phyloP scores from a whole-genome alignment of 345 rosid genomes.

The Cardiospermum halicacabum region DNA sequence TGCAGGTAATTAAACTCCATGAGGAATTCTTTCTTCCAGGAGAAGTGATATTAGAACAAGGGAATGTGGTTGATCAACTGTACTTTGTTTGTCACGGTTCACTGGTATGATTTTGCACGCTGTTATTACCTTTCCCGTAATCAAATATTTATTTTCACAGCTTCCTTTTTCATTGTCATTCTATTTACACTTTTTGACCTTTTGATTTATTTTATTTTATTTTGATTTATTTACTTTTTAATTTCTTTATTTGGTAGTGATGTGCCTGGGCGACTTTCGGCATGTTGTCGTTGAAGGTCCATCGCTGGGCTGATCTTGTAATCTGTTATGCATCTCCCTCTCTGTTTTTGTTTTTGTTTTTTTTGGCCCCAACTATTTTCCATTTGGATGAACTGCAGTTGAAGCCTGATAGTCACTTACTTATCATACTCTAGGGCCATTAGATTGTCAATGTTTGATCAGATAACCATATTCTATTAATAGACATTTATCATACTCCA shows the following conservation, averaged over 20 bases:
- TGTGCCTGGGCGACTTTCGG: background rate
- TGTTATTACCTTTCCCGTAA: background rate
- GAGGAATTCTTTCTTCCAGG: slow-evolving; percentile 98
- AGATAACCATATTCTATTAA: background rate
- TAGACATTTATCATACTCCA: too few relatives aligned
- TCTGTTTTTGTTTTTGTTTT: background rate
- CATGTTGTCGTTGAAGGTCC: background rate
- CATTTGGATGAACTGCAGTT: background rate
- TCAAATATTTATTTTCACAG: background rate
- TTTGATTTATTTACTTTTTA: too few relatives aligned
- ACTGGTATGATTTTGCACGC: slow-evolving; percentile 46
- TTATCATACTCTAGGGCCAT: background rate
- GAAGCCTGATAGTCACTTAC: too few relatives aligned
- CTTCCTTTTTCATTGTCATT: background rate
- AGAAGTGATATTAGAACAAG: slow-evolving; percentile 90
- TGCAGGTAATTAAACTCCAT: slow-evolving; percentile 71
- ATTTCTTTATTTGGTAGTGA: background rate
- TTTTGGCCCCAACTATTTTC: background rate
- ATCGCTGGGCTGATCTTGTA: background rate
- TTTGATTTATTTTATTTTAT: too few relatives aligned
- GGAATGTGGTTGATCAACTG: slow-evolving; percentile 82
- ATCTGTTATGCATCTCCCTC: background rate
- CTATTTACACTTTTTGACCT: background rate
- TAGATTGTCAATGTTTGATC: background rate
- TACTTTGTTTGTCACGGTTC: slow-evolving; percentile 87